Percentiles rank a stretch among this genome's conserved stretches.
Evolutionary conservation across 208 protist species (phyloP).

Genomic region (Trichomonas tenax): DNA sequence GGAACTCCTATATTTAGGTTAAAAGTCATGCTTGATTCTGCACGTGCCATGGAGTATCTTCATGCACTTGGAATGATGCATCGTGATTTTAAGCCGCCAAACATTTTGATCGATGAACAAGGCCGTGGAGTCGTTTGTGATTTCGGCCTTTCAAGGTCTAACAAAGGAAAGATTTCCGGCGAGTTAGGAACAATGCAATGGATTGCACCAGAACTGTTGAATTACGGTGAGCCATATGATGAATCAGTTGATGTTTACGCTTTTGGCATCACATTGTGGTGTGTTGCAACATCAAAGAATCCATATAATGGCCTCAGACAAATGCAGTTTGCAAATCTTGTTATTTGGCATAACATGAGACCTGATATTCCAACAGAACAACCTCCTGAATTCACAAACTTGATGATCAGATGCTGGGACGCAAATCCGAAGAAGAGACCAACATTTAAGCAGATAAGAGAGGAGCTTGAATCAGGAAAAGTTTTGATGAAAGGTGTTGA

Average conservation of each 20-base stretch:
- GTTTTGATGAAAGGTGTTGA: neutral
- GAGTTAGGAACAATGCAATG: neutral
- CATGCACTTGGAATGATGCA: neutral
- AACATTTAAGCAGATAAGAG: neutral
- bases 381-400: neutral
- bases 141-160: neutral
- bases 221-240: neutral
- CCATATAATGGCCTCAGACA: neutral
- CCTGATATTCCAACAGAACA: neutral
- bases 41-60: neutral
- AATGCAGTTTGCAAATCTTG: neutral
- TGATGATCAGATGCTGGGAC: neutral
- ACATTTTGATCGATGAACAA: neutral
- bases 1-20: neutral
- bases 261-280: neutral
- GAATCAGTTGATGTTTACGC: neutral
- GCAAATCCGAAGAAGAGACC: neutral
- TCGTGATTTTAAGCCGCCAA: constrained; percentile 9
- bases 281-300: neutral
- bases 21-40: neutral
- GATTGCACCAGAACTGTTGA: neutral
- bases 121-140: neutral
- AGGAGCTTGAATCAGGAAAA: neutral
- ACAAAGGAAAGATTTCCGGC: neutral
- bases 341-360: neutral